Percentiles rank a stretch among this genome's conserved stretches.
Evolutionary conservation across 2,329 filamentous ascomycete species (phyloP).

Genomic region (Myriosclerotinia scirpicola): DNA sequence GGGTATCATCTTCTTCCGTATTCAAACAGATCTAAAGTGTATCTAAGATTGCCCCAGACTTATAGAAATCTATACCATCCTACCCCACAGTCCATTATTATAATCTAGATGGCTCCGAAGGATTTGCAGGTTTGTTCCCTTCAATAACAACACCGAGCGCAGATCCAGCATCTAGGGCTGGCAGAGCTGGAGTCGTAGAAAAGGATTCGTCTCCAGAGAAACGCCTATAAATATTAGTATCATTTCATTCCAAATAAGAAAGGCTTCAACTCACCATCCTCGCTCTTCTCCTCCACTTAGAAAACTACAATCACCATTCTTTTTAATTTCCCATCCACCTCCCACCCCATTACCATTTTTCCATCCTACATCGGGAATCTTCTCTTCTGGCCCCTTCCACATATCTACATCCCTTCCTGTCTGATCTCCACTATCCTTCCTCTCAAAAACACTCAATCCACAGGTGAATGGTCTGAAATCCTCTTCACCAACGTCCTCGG

Average conservation of each 20-base stretch:
- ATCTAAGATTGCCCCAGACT: background rate
- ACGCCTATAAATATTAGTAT: constrained; percentile 42
- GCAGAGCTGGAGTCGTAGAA: constrained; percentile 38
- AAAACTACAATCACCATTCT: constrained; percentile 85
- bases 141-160: constrained; percentile 42
- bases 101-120: constrained; percentile 25
- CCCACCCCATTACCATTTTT: constrained; percentile 59
- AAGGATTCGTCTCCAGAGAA: constrained; percentile 61
- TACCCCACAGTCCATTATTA: background rate
- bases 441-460: constrained; percentile 68
- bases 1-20: constrained; percentile 11
- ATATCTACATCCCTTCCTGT: constrained; percentile 43
- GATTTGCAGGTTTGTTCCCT: constrained; percentile 31
- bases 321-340: constrained; percentile 76
- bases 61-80: background rate
- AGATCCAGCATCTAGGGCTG: constrained; percentile 39
- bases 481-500: constrained; percentile 66
- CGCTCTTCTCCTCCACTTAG: constrained; percentile 77
- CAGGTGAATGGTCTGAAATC: constrained; percentile 88
- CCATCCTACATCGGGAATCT: constrained; percentile 53
- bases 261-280: constrained; percentile 67
- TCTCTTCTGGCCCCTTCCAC: constrained; percentile 42
- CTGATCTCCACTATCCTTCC: constrained; percentile 45
- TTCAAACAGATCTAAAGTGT: constrained; percentile 5
- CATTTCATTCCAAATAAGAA: background rate